A percentile compares a stretch with the other conserved stretches of the same genome.
phyloP scores from a whole-genome alignment of 2,329 filamentous ascomycete species.

The Simplicillium aogashimaense region DNA sequence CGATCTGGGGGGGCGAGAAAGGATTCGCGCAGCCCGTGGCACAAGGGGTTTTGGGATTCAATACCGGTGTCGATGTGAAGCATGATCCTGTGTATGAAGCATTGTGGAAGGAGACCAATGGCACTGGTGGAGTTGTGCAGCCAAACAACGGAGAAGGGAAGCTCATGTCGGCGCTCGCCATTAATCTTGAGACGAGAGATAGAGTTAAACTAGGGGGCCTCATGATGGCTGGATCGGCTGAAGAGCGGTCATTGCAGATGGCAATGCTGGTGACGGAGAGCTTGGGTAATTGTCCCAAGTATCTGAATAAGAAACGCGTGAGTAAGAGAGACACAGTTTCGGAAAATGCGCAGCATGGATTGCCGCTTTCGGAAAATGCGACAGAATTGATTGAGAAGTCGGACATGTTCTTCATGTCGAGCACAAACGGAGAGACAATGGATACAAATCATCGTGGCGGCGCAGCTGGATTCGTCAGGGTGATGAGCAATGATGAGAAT shows the following conservation, averaged over 20 bases:
- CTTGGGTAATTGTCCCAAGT: slow-evolving; percentile 80
- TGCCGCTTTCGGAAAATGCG: slow-evolving; percentile 41
- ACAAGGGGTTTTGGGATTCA: slow-evolving; percentile 52
- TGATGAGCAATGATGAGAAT: slow-evolving; percentile 45
- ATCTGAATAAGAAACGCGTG: slow-evolving; percentile 66
- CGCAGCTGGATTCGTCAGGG: slow-evolving; percentile 60
- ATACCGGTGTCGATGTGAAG: slow-evolving; percentile 46
- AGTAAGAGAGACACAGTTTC: slow-evolving; percentile 38
- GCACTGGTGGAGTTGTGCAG: slow-evolving; percentile 23
- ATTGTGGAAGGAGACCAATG: slow-evolving; percentile 42
- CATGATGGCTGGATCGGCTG: slow-evolving; percentile 54
- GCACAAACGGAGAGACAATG: slow-evolving; percentile 58
- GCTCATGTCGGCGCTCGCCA: slow-evolving; percentile 42
- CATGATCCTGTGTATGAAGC: slow-evolving; percentile 62
- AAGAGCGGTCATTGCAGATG: slow-evolving; percentile 34
- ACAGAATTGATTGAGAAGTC: slow-evolving; percentile 49
- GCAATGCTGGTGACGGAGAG: slow-evolving; percentile 62
- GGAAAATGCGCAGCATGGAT: slow-evolving; percentile 19
- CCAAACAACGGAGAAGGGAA: slow-evolving; percentile 28
- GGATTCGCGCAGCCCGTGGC: slow-evolving; percentile 59
- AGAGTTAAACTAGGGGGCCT: slow-evolving; percentile 65
- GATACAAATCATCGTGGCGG: slow-evolving; percentile 79
- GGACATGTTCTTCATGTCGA: slow-evolving; percentile 73
- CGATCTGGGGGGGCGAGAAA: slow-evolving; percentile 63
- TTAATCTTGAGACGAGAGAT: slow-evolving; percentile 42